Base-by-base conservation (phyloP, 495 filamentous ascomycete species). In the Staphylotrichum longicolle region DNA sequence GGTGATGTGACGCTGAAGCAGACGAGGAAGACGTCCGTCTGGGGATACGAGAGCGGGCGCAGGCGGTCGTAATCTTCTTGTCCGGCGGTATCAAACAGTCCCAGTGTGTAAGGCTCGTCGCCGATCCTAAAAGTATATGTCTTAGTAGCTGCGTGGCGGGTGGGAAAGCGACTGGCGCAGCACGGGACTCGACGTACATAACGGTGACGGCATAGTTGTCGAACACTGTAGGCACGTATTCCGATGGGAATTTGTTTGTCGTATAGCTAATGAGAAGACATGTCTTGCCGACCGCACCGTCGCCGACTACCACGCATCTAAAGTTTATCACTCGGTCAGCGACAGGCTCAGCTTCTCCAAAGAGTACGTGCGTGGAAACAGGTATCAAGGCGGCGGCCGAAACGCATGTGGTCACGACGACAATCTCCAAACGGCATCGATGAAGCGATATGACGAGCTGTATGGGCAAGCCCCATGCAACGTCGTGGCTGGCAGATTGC, bases 151-250 rank as follows among this genome's bases (percentile, higher is more conserved):
- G 45, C 45, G 44, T 34, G 49, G 15, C 37, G 27, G 30, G 14
- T 27, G 7, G 32, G 44, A n/a, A 40, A 33, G 32, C 27, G 33
- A 30, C 49, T 12, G 35, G 57, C 14, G 9, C 11, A 32, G 42
- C 34, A 41, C 52, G 44, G 64, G 61, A 47, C 9, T 58, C 48
- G 54, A 89, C 93, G 86, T 83, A 97, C 93, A 97, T 97, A 58
- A 97, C 93, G 48, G 94, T 98, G 71, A 98, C 94, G 15, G 94
- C 94, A 87, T 98, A 98, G 78, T 98, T 98, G 75, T 98, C 94
- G 75, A 98, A 98, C 39, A 98, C 94, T 27, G 94, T 98, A 30
- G 94, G 94, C 27, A 98, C 94, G 72, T 98, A 98, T 91, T 98
- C 94, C 63, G 92, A 96, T 9, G 94, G 94, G 78, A 98, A 98